Conservation (phyloP, 192 early-diverging fungal species). For the Pilobolus umbonatus region DNA sequence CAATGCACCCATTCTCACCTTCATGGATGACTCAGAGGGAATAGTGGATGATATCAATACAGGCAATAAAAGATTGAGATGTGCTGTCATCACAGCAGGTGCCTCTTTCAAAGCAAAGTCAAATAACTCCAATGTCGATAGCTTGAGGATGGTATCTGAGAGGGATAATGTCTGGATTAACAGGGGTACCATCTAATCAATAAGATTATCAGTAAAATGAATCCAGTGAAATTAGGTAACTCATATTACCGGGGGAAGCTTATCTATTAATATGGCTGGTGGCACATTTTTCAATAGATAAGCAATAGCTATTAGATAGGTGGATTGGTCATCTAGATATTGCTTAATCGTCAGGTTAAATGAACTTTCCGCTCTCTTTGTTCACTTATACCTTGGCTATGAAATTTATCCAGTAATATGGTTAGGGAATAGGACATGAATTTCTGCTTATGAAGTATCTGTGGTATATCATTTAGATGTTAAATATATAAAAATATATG, state of each 20-base stretch:
- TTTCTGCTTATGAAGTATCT: conserved; percentile 78
- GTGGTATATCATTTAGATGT: neutral
- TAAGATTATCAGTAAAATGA: neutral
- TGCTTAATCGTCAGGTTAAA: neutral
- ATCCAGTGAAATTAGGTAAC: neutral
- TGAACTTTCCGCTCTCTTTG: neutral
- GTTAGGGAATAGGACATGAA: conserved; percentile 79
- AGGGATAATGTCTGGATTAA: conserved; percentile 69
- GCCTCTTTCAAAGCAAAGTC: conserved; percentile 64
- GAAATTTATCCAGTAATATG: conserved; percentile 54
- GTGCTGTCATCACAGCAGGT: conserved; percentile 52
- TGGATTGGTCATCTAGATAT: conserved; percentile 50
- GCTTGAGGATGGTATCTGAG: conserved; percentile 60
- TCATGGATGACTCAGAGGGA: conserved; percentile 18
- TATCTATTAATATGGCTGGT: conserved; percentile 73
- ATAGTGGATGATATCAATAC: conserved; percentile 31
- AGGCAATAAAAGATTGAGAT: conserved; percentile 42
- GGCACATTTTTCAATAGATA: conserved; percentile 77
- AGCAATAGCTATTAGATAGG: conserved; percentile 78
- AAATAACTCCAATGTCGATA: conserved; percentile 73
- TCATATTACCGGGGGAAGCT: conserved; percentile 62
- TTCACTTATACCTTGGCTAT: conserved; percentile 28
- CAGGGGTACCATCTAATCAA: conserved; percentile 65
- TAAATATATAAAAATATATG: neutral
- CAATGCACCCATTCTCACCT: conserved; percentile 66